These are phyloP conservation scores for Syncephalastrum sp. DNA, from an alignment of 371 early-diverging fungal genomes.

Conservation along the genomic window DNA sequence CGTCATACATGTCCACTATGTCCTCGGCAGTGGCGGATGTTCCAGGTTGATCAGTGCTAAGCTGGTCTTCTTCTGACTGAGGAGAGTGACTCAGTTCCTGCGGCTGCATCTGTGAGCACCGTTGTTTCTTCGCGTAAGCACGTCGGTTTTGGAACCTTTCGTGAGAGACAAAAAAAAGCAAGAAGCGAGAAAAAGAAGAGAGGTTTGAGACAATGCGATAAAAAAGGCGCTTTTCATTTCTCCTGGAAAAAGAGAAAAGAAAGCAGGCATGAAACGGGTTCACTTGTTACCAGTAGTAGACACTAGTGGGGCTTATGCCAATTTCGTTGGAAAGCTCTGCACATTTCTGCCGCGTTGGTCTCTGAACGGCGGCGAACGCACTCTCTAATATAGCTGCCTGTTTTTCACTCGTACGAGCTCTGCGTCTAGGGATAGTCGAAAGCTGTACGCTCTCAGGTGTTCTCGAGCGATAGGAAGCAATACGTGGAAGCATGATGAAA, in stretches of 20 bases:
- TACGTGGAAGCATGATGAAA: neutral
- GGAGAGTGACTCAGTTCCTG: no score
- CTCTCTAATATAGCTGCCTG: constrained; percentile 4
- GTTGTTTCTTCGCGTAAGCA: no score
- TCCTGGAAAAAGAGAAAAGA: neutral
- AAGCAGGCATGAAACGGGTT: constrained; percentile 1
- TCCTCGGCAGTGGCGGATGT: no score
- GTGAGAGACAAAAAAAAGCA: neutral
- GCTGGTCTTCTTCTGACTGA: no score
- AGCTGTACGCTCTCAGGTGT: constrained; percentile 3
- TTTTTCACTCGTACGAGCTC: constrained; percentile 6
- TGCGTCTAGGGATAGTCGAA: neutral
- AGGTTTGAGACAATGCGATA: no score
- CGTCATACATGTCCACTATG: no score
- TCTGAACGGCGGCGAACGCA: constrained; percentile 11
- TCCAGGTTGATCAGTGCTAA: no score
- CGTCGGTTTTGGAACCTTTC: constrained; percentile 27
- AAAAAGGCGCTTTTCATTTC: no score
- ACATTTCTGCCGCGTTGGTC: constrained; percentile 14
- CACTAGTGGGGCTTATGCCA: constrained; percentile 22
- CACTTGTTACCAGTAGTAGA: constrained; percentile 30
- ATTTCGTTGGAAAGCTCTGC: constrained; percentile 15
- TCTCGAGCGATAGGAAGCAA: neutral
- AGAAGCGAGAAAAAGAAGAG: no score
- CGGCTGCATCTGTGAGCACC: no score